Evolutionary conservation across 2,329 filamentous ascomycete genomes (phyloP), one percentile per base, ranked within the genome.

Genomic region (Botryosphaeria dothidea): DNA sequence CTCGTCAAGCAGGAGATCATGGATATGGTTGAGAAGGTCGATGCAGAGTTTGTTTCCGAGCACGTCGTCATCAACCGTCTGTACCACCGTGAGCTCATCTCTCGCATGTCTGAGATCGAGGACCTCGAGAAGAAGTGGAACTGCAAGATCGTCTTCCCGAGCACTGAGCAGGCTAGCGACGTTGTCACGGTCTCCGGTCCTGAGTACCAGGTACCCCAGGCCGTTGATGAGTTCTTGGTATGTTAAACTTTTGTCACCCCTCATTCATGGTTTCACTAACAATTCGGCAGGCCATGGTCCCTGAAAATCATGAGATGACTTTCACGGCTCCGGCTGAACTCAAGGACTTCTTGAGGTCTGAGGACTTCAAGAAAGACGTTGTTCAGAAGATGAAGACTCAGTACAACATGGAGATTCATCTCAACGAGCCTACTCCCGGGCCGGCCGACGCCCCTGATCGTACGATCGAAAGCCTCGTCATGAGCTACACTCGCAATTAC

Each of bases 121-220:
- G 92, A 95, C 71, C 85, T 99, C 60, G 95, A 99, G 82, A 96
- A 96, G 84, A 97, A 97, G 81, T 98, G 93, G 90, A 98, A 98
- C 78, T 99, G 95, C 88, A 98, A 98, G 83, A 96, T 99, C 74
- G 92, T 93, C 71, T 99, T 99, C 76, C 95, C 95, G 7, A 97
- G 93, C 80, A 98, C 95, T 9, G 95, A 99, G 78, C 91, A 96
- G 79, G 95, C 95, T 23, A 98, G 94, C 76, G 95, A 99, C 74
- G 91, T 96, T 74, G 93, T 99, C 62, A 96, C 91, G 19, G 93
- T 99, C 66, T 97, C 93, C 67, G 95, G 95, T 4, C 95, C 95
- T 57, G 94, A 98, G 81, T 99, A 96, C 86, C 95, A 98, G 84
- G 94, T 99, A 38, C 94, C 95, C 68, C 91, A 96, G 76, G 96